phyloP scores from a whole-genome alignment of 139 green algal species.

The Chlamydomonas sp. region DNA sequence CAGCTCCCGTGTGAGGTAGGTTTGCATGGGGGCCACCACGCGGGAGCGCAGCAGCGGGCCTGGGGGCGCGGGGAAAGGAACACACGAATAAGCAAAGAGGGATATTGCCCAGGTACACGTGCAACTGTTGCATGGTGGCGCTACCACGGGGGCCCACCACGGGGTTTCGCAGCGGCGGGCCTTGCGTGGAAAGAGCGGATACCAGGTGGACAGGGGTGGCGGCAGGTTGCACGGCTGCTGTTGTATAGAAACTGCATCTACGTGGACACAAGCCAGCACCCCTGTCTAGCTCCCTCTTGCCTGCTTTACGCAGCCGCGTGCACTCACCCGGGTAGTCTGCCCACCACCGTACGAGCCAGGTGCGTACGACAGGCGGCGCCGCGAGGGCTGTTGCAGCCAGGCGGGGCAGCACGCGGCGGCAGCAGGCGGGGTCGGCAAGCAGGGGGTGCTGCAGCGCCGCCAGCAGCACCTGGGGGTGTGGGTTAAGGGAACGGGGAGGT shows the following conservation, averaged over 20 bases:
- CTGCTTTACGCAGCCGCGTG: too few species aligned
- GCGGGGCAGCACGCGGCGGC: conserved; percentile 77
- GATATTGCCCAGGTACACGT: too few species aligned
- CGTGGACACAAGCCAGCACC: too few species aligned
- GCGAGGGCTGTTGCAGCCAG: conserved; percentile 78
- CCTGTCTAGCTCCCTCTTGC: too few species aligned
- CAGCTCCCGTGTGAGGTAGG: conserved; percentile 73
- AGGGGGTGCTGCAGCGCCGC: conserved; percentile 83
- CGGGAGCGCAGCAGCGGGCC: background rate
- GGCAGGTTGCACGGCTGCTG: too few species aligned
- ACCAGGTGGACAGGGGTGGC: too few species aligned
- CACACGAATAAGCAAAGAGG: too few species aligned
- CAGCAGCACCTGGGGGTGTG: conserved; percentile 71
- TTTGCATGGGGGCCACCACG: conserved; percentile 45
- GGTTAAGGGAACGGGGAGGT: background rate
- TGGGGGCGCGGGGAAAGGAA: background rate
- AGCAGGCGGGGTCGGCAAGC: conserved; percentile 72
- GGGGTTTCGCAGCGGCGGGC: too few species aligned
- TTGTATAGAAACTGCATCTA: too few species aligned
- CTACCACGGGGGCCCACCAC: too few species aligned
- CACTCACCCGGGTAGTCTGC: conserved; percentile 73
- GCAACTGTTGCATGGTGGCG: too few species aligned
- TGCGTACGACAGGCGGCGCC: conserved; percentile 63
- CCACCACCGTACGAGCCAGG: conserved; percentile 89
- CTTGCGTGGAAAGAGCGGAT: too few species aligned